Conservation (phyloP, 2,329 filamentous ascomycete genomes). For the Chaetomiaceae sp. region DNA sequence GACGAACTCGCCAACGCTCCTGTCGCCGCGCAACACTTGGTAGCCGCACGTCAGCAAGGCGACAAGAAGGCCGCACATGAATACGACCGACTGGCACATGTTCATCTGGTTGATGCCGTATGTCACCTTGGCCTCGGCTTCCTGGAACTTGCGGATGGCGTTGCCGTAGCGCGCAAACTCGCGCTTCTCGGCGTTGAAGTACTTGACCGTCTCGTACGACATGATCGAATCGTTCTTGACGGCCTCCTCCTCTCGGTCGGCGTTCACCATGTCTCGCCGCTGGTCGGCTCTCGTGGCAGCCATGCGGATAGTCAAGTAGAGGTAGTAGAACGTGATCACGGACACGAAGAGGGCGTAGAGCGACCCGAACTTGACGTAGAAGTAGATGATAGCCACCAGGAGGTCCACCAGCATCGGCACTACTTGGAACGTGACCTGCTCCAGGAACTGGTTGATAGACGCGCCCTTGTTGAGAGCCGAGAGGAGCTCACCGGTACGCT, state of each 20-base stretch:
- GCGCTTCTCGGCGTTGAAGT: conserved; percentile 78
- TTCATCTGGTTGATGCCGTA: conserved; percentile 76
- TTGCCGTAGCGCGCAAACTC: conserved; percentile 68
- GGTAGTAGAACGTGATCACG: conserved; percentile 90
- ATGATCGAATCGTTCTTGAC: conserved; percentile 99
- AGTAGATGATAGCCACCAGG: conserved; percentile 75
- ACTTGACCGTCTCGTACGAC: conserved; percentile 94
- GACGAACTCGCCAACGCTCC: conserved; percentile 65
- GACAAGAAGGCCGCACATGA: conserved; percentile 68
- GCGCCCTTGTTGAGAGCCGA: conserved; percentile 94
- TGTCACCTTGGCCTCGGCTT: conserved; percentile 68
- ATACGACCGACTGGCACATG: conserved; percentile 71
- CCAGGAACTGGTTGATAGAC: conserved; percentile 92
- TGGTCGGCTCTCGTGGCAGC: conserved; percentile 88
- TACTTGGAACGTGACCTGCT: conserved; percentile 93
- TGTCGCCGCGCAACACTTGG: conserved; percentile 63
- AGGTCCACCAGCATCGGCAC: conserved; percentile 92
- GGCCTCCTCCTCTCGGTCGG: conserved; percentile 88
- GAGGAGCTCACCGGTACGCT: conserved; percentile 91
- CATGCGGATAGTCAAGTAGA: conserved; percentile 94
- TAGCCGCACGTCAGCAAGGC: conserved; percentile 70
- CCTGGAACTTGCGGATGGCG: conserved; percentile 66
- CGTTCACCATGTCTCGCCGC: conserved; percentile 88
- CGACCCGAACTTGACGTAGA: conserved; percentile 71
- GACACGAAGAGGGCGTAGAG: conserved; percentile 87